Evolutionary conservation across 140 eudicot species (phyloP).

Genomic region (Oenanthe javanica): DNA sequence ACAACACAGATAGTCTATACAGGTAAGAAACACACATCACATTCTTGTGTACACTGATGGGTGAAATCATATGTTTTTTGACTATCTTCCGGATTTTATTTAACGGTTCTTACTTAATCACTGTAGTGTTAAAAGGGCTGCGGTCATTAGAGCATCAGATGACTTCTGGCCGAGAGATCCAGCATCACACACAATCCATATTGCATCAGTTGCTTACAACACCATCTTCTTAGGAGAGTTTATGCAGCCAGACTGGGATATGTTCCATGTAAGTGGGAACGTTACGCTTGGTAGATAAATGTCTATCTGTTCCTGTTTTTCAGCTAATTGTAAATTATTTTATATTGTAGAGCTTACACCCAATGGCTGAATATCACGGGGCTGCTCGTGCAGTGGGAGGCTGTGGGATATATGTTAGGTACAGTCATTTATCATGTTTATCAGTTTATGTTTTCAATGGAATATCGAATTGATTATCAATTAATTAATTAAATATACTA

Average conservation of each 20-base stretch:
- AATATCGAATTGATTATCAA: neutral
- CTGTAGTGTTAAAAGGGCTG: slow-evolving; percentile 56
- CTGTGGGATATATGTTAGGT: slow-evolving; percentile 93
- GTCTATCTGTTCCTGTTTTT: neutral
- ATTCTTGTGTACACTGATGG: slow-evolving; percentile 5
- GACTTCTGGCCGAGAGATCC: slow-evolving; percentile 91
- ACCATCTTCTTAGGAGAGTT: slow-evolving; percentile 82
- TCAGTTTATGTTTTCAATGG: neutral
- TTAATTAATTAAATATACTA: slow-evolving; percentile 6
- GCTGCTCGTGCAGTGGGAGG: slow-evolving; percentile 98
- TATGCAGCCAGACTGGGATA: slow-evolving; percentile 99
- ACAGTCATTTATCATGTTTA: slow-evolving; percentile 11
- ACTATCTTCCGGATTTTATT: neutral
- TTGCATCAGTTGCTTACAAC: slow-evolving; percentile 89
- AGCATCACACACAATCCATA: slow-evolving; percentile 93
- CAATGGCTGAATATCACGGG: slow-evolving; percentile 94
- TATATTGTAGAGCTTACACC: slow-evolving; percentile 64
- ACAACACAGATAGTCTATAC: slow-evolving; percentile 81
- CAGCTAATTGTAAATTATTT: slow-evolving; percentile 17
- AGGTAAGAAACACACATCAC: slow-evolving; percentile 31
- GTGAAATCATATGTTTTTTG: neutral
- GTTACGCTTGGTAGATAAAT: neutral
- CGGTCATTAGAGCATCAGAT: slow-evolving; percentile 90
- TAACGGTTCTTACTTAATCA: neutral
- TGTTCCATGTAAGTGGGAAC: slow-evolving; percentile 77